A percentile compares a stretch with the other conserved stretches of the same genome.
Conservation (phyloP, 1,284 basidiomycete genomes). For the Trichosporon coremiiforme region DNA sequence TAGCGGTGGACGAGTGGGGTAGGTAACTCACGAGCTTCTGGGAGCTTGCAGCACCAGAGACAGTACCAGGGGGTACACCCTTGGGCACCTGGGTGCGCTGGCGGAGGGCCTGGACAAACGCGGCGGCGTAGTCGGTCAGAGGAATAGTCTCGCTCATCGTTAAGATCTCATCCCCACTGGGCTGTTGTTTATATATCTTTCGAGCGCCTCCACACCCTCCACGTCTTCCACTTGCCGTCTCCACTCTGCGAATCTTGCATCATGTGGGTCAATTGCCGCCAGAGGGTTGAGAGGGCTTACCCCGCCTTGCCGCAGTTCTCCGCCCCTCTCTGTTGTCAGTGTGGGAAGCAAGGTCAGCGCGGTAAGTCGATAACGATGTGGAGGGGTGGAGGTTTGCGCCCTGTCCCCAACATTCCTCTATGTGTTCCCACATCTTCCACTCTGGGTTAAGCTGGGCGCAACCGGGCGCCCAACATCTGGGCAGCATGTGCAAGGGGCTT, state of each 20-base stretch:
- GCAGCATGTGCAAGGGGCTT: not conserved
- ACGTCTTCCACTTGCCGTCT: not conserved
- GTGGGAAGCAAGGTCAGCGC: not conserved
- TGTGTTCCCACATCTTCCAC: not conserved
- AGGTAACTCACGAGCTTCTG: conserved; percentile 12
- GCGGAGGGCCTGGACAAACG: conserved; percentile 1
- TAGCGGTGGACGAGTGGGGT: too few species aligned
- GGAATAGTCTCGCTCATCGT: conserved; percentile 14
- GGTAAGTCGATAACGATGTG: not conserved
- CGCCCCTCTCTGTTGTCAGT: not conserved
- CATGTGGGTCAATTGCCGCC: not conserved
- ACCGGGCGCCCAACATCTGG: not conserved
- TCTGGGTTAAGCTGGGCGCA: not conserved
- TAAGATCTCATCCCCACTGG: not conserved
- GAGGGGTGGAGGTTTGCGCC: not conserved
- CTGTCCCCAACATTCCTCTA: conserved; percentile 8
- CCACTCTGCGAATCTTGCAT: not conserved
- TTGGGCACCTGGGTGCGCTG: not conserved
- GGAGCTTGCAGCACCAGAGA: not conserved
- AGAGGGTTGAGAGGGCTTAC: not conserved
- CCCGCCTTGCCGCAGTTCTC: not conserved
- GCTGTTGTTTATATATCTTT: conserved; percentile 7
- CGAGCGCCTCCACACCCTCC: not conserved
- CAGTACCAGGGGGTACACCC: not conserved
- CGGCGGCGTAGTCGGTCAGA: conserved; percentile 18